A percentile compares a stretch with the other conserved stretches of the same genome.
Conservation (phyloP, 805 yeast species). For the Ogataea sp. region DNA sequence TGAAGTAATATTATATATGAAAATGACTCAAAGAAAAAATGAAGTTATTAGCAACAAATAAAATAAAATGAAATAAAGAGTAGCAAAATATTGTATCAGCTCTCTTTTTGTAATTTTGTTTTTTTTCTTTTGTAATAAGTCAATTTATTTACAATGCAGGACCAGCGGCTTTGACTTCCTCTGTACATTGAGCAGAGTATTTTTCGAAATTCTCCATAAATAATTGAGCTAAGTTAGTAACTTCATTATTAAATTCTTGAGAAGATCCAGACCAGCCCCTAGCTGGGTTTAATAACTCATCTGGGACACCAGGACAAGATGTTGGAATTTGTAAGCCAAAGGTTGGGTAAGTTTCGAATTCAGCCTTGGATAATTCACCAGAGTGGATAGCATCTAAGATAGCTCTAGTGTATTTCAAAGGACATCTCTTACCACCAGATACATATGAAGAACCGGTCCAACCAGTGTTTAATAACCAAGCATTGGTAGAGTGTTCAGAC, state of each 20-base stretch:
- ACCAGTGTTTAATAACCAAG: slow-evolving; percentile 97
- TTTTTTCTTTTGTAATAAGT: too few relatives aligned
- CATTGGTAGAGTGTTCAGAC: slow-evolving; percentile 77
- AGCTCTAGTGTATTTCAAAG: slow-evolving; percentile 95
- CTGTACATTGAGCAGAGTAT: slow-evolving; percentile 74
- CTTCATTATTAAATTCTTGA: slow-evolving; percentile 45
- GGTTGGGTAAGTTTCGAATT: slow-evolving; percentile 76
- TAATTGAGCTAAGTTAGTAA: slow-evolving; percentile 59
- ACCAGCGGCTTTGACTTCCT: slow-evolving; percentile 89
- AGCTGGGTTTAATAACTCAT: slow-evolving; percentile 79
- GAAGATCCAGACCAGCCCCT: slow-evolving; percentile 64
- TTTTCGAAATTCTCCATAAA: slow-evolving; percentile 83
- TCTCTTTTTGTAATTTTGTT: too few relatives aligned
- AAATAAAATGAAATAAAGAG: not conserved
- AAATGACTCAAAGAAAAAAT: not conserved
- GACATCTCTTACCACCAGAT: slow-evolving; percentile 95
- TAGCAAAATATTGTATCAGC: too few relatives aligned
- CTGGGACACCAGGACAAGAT: slow-evolving; percentile 73
- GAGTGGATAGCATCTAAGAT: slow-evolving; percentile 90
- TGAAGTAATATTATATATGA: too few relatives aligned
- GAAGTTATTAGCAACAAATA: not conserved
- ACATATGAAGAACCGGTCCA: slow-evolving; percentile 95
- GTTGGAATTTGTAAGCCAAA: slow-evolving; percentile 87
- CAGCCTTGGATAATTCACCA: slow-evolving; percentile 74
- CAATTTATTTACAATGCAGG: slow-evolving; percentile 48